Conservation (phyloP, 805 yeast species). For the Candida coleopterorum region DNA sequence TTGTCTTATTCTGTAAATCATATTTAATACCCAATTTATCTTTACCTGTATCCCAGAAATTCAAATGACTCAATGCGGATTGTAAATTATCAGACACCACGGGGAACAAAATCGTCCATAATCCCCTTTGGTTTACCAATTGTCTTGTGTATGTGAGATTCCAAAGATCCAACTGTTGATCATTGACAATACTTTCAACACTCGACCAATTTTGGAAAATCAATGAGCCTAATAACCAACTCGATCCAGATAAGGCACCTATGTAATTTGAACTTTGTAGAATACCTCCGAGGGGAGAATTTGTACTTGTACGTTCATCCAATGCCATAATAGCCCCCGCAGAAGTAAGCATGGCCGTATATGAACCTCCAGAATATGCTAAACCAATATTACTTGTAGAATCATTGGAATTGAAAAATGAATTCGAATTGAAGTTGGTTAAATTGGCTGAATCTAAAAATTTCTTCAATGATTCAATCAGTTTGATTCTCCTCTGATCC, state of each 20-base stretch:
- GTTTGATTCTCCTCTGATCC: slow-evolving; percentile 18
- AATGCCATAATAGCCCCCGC: slow-evolving; percentile 80
- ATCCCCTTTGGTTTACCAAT: slow-evolving; percentile 18
- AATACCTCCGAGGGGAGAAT: slow-evolving; percentile 66
- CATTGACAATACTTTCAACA: slow-evolving; percentile 34
- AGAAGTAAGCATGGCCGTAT: slow-evolving; percentile 56
- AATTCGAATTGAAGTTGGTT: slow-evolving; percentile 18
- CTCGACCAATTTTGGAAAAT: slow-evolving; percentile 55
- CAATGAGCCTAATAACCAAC: slow-evolving; percentile 61
- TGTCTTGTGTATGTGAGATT: slow-evolving; percentile 26
- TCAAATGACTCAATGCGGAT: slow-evolving; percentile 52
- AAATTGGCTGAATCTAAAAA: slow-evolving; percentile 21
- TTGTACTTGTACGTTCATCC: slow-evolving; percentile 58
- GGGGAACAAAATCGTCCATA: slow-evolving; percentile 60
- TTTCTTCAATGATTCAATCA: slow-evolving; percentile 18
- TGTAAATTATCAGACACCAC: slow-evolving; percentile 47
- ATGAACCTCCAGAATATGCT: slow-evolving; percentile 38
- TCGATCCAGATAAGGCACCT: slow-evolving; percentile 71
- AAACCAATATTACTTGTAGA: slow-evolving; percentile 26
- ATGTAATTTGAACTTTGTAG: slow-evolving; percentile 67
- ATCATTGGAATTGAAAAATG: slow-evolving; percentile 15
- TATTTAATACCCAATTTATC: slow-evolving; percentile 23
- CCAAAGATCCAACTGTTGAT: slow-evolving; percentile 31
- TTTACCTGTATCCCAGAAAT: slow-evolving; percentile 19
- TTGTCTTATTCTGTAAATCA: slow-evolving; percentile 17